Percentiles rank a stretch among this genome's conserved stretches.
phyloP scores from a whole-genome alignment of 2,329 filamentous ascomycete genomes.

The Stemphylium beticola region DNA sequence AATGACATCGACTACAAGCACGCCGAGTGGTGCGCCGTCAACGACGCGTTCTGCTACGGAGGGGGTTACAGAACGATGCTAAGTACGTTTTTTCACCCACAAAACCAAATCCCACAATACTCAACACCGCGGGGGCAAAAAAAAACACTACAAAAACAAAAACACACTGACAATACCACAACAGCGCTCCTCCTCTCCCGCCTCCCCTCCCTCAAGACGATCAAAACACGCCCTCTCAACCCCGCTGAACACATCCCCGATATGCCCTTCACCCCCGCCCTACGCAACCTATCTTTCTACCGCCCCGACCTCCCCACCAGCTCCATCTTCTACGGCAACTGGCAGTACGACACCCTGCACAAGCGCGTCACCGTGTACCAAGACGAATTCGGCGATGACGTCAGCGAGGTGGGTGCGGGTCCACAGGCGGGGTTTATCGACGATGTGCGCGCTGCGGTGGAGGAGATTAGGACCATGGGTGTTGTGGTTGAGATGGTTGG shows the following conservation, averaged over 20 bases:
- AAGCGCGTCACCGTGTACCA: conserved; percentile 14
- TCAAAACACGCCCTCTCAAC: conserved; percentile 21
- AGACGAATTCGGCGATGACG: conserved; percentile 25
- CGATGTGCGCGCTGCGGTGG: conserved; percentile 20
- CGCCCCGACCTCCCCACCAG: conserved; percentile 9
- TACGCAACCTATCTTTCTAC: conserved; percentile 24
- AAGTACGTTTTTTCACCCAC: not conserved
- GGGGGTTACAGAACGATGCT: conserved; percentile 23
- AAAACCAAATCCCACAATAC: too few relatives aligned
- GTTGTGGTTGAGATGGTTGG: not conserved
- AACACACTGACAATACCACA: not conserved
- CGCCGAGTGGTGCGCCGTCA: not conserved
- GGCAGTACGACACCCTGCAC: conserved; percentile 26
- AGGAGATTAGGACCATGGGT: not conserved
- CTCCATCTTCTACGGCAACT: conserved; percentile 25
- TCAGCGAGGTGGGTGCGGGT: conserved; percentile 13
- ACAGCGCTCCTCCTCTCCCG: conserved; percentile 3
- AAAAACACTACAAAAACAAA: too few relatives aligned
- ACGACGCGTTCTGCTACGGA: conserved; percentile 13
- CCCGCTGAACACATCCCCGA: conserved; percentile 24
- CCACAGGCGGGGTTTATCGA: conserved; percentile 21
- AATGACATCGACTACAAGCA: conserved; percentile 12
- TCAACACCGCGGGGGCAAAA: too few relatives aligned
- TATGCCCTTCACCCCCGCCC: conserved; percentile 6
- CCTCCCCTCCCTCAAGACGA: conserved; percentile 13